Conservation (phyloP, 768 basidiomycete genomes). For the Cyclocybe aegerita region DNA sequence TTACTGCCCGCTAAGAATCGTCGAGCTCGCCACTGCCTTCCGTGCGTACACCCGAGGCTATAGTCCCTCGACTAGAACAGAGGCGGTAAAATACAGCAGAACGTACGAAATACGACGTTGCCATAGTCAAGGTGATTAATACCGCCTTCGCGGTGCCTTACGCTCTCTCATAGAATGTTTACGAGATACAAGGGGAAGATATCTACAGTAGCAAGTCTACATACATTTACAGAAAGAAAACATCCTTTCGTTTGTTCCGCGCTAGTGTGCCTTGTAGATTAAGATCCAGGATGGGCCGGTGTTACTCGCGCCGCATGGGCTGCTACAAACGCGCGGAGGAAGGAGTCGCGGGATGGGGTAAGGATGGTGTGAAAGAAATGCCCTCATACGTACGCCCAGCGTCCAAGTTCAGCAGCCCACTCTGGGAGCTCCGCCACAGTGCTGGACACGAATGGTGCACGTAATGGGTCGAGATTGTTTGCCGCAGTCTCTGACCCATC, state of each 20-base stretch:
- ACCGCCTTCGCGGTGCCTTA: too few relatives aligned
- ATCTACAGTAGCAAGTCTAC: slow-evolving; percentile 11
- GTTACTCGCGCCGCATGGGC: slow-evolving; percentile 5
- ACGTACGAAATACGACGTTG: too few relatives aligned
- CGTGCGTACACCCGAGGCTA: too few relatives aligned
- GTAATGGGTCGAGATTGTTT: slow-evolving; percentile 29
- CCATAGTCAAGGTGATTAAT: too few relatives aligned
- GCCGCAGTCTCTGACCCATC: slow-evolving; percentile 20
- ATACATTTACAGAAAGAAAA: slow-evolving; percentile 7
- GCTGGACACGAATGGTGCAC: slow-evolving; percentile 43
- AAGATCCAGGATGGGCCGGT: slow-evolving; percentile 10
- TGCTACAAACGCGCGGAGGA: too few relatives aligned
- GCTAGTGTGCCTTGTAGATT: slow-evolving; percentile 7
- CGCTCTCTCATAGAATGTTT: background rate
- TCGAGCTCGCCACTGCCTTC: too few relatives aligned
- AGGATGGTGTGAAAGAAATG: slow-evolving; percentile 23
- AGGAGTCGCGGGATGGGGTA: background rate
- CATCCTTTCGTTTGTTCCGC: slow-evolving; percentile 11
- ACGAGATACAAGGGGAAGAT: slow-evolving; percentile 2
- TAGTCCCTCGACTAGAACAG: too few relatives aligned
- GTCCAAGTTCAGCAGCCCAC: slow-evolving; percentile 55
- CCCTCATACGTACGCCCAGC: slow-evolving; percentile 61
- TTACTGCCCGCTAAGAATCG: too few relatives aligned
- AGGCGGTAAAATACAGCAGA: too few relatives aligned
- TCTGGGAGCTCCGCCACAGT: slow-evolving; percentile 40